Base-by-base conservation (phyloP, 2,329 filamentous ascomycete species). In the Hypoxylon sp. region DNA sequence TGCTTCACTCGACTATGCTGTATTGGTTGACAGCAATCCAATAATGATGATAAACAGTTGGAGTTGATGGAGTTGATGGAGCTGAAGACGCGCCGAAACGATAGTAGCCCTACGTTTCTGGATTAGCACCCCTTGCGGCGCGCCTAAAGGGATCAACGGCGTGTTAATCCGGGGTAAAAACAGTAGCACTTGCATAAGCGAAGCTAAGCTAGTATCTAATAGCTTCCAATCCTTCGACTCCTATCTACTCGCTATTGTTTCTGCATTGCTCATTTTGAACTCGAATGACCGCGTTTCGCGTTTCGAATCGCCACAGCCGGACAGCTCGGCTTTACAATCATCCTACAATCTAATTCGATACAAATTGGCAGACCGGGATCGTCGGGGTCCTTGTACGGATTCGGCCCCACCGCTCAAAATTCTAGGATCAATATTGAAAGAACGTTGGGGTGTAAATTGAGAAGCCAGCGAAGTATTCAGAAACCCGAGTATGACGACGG, bases 141-240 rank as follows among this genome's bases (percentile, higher is more conserved):
- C 48, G 49, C 58, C 30, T 59, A 62, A 46, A 23, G 48, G 21
- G 49, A 30, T 53, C 30, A 55, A 49, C 38, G 49, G 45, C 41
- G 25, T 41, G 57, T 61, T 45, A 64, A 69, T 69, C 67, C 49
- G 63, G 67, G 63, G 60, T 67, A 64, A 56, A 43, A 36, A 41
- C 14, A 23, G 10, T 49, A 64, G 56, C 60, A 59, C 67, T 36
- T 67, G 63, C 67, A 69, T 69, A 69, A 67, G 60, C 63, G 67
- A 69, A 51, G 14, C 3, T 23, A 30, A 55, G 34, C 51, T 63
- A 50, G 32, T 25, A 30, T 30, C 5, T 30, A 46, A 51, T 51
- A 41, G 65, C 53, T 57, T 63, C 46, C 17, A 43, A 32, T 25
- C n/a, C 25, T 52, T 45, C n/a, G 21, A 45, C 23, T 49, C 7